Conservation (phyloP, 2,329 filamentous ascomycete genomes). For the Pseudonectria buxi region DNA sequence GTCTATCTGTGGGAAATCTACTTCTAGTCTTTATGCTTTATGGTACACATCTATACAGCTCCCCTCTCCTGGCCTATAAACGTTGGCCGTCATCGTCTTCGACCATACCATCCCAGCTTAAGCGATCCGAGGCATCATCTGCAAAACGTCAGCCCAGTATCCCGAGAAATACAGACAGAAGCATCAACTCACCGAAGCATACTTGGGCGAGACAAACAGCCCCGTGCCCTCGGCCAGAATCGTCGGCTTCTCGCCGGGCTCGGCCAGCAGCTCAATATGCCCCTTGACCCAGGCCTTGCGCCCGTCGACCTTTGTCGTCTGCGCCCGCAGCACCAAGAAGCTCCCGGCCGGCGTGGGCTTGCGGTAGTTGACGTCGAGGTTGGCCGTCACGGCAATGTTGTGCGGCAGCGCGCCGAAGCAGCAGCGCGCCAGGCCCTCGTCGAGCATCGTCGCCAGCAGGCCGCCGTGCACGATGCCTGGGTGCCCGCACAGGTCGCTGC, state of each 20-base stretch:
- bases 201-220: constrained; percentile 81
- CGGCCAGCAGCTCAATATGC: constrained; percentile 69
- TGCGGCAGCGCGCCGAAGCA: constrained; percentile 85
- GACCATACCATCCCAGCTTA: constrained; percentile 7
- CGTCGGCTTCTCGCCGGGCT: constrained; percentile 52
- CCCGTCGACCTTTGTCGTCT: constrained; percentile 80
- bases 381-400: constrained; percentile 80
- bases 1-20: too few species aligned
- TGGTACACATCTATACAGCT: too few species aligned
- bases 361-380: constrained; percentile 75
- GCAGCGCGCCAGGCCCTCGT: constrained; percentile 82
- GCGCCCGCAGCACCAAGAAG: constrained; percentile 71
- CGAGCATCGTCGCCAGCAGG: constrained; percentile 82
- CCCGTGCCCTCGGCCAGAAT: constrained; percentile 77
- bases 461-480: constrained; percentile 88
- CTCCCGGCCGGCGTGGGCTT: constrained; percentile 68
- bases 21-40: too few species aligned
- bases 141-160: too few species aligned
- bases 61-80: not conserved
- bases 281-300: constrained; percentile 93
- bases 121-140: constrained; percentile 27
- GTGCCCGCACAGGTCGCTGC: constrained; percentile 77
- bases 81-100: not conserved
- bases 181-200: constrained; percentile 58
- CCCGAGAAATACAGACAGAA: not conserved